These are phyloP conservation scores for Solanum aculeatissimum DNA, from an alignment of 305 asterid species.

Conservation along the genomic window DNA sequence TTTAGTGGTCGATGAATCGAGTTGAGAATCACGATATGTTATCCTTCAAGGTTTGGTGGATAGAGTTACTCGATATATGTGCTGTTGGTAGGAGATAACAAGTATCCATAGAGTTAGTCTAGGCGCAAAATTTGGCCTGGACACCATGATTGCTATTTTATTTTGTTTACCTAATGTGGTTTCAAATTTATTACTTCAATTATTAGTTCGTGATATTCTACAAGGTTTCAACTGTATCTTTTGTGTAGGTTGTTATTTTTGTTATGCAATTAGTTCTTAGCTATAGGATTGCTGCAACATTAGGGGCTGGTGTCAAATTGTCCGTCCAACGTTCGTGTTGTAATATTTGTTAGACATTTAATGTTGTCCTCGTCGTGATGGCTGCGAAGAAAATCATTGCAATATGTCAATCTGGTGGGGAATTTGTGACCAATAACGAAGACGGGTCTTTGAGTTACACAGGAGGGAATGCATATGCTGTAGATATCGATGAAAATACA, in stretches of 20 bases:
- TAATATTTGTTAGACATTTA: not conserved
- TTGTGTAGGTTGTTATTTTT: not conserved
- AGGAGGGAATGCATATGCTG: slow-evolving; percentile 93
- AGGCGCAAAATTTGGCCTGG: not conserved
- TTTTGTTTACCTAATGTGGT: not conserved
- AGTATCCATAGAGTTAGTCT: not conserved
- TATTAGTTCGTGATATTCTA: not conserved
- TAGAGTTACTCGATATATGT: not conserved
- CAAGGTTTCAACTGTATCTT: not conserved
- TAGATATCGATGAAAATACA: slow-evolving; percentile 72
- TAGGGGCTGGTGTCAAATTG: not conserved
- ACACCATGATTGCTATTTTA: no score
- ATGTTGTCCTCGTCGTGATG: slow-evolving; percentile 14
- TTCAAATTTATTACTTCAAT: not conserved
- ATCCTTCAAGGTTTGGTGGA: not conserved
- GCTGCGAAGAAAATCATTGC: slow-evolving; percentile 80
- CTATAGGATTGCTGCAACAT: not conserved
- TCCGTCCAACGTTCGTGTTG: not conserved
- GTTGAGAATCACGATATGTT: not conserved
- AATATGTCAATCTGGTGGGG: slow-evolving; percentile 97
- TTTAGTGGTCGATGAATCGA: no score
- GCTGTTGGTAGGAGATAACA: not conserved
- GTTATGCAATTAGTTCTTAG: not conserved
- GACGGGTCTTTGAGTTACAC: slow-evolving; percentile 58
- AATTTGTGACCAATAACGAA: slow-evolving; percentile 56